Evolutionary conservation across 2,329 filamentous ascomycete species (phyloP).

Genomic region (Diaporthe velutina): DNA sequence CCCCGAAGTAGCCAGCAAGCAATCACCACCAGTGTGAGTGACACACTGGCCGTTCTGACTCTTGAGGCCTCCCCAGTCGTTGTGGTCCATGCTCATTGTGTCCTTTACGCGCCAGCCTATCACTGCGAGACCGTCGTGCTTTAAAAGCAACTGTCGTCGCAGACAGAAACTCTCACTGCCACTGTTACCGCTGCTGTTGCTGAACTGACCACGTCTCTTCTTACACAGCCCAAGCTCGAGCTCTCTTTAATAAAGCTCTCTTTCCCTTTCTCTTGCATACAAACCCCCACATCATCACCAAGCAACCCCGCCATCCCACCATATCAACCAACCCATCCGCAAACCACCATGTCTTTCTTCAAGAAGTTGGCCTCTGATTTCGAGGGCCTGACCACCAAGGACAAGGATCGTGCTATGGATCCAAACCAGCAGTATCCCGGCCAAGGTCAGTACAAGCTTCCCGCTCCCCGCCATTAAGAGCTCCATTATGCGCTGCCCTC

Average conservation of each 20-base stretch:
- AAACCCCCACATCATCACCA: slow-evolving; percentile 1
- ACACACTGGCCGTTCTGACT: slow-evolving; percentile 2
- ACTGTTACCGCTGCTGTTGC: neutral
- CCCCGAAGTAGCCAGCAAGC: neutral
- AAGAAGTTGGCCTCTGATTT: slow-evolving; percentile 52
- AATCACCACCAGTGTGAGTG: slow-evolving; percentile 17
- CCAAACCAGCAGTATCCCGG: slow-evolving; percentile 39
- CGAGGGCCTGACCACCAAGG: slow-evolving; percentile 55
- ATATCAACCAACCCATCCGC: neutral
- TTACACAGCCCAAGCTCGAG: slow-evolving; percentile 9
- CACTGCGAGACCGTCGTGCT: slow-evolving; percentile 18
- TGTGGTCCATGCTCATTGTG: neutral
- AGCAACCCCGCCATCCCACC: slow-evolving; percentile 23
- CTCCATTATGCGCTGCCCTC: neutral
- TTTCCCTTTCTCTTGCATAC: neutral
- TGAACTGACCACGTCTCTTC: neutral
- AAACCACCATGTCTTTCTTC: slow-evolving; percentile 51
- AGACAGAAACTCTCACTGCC: neutral
- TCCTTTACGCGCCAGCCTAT: slow-evolving; percentile 24
- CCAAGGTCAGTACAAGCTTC: slow-evolving; percentile 34
- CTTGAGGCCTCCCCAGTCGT: slow-evolving; percentile 33
- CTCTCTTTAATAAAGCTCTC: neutral
- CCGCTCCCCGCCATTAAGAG: slow-evolving; percentile 21
- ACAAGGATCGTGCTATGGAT: slow-evolving; percentile 50
- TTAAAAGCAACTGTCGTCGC: slow-evolving; percentile 34